These are phyloP conservation scores for Pseudomonodictys pantanalensis DNA, from an alignment of 495 filamentous ascomycete species.

Conservation along the genomic window DNA sequence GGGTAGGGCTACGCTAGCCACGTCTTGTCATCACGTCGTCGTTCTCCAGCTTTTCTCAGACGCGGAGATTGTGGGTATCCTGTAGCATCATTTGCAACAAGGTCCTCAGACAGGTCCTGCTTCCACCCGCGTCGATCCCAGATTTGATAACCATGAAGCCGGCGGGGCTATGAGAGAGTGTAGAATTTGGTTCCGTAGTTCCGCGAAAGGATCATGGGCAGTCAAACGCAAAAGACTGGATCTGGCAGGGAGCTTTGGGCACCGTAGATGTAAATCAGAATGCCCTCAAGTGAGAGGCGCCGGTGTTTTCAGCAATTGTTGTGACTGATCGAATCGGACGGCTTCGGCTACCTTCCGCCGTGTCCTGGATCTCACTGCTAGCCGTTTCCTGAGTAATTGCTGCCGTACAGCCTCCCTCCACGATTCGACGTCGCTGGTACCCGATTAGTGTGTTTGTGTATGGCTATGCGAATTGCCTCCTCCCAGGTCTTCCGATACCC, in stretches of 20 bases:
- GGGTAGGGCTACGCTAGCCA: constrained; percentile 1
- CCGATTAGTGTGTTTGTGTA: constrained; percentile 24
- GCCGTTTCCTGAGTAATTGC: constrained; percentile 5
- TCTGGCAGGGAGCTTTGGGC: neutral
- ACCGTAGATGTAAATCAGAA: constrained; percentile 13
- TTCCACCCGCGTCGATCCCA: no score
- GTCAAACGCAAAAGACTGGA: no score
- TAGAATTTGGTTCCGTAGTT: no score
- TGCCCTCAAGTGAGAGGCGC: neutral
- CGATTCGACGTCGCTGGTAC: constrained; percentile 11
- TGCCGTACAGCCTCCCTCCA: constrained; percentile 15
- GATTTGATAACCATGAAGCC: no score
- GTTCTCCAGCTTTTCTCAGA: neutral
- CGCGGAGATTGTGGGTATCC: no score
- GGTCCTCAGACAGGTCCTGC: no score
- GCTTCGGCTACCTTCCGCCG: neutral
- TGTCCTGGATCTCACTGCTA: neutral
- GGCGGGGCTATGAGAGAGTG: no score
- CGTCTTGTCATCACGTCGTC: no score
- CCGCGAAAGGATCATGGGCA: no score
- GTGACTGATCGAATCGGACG: neutral
- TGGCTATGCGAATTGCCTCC: constrained; percentile 18
- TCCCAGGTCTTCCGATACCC: constrained; percentile 4
- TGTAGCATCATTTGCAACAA: neutral
- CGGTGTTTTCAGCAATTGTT: neutral